A percentile compares a stretch with the other conserved stretches of the same genome.
Conservation (phyloP, 352 stramenopile genomes). For the Sclerospora graminicola region DNA sequence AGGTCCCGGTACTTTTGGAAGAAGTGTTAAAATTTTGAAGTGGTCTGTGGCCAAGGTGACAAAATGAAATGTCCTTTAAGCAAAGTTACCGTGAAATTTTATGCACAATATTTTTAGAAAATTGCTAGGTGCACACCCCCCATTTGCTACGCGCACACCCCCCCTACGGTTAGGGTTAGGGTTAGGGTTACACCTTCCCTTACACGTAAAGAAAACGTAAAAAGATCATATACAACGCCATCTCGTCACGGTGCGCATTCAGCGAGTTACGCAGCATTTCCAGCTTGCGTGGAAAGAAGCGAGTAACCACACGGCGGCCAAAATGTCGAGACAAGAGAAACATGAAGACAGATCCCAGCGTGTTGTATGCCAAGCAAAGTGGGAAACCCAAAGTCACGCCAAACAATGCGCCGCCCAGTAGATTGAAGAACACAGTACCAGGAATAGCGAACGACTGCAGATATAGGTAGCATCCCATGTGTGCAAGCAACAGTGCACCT, state of each 20-base stretch:
- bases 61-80: too few relatives aligned
- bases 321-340: constrained; percentile 55
- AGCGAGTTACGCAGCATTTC: constrained; percentile 39
- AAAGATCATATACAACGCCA: constrained; percentile 79
- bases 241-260: constrained; percentile 57
- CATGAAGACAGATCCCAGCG: constrained; percentile 66
- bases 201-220: too few relatives aligned
- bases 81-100: too few relatives aligned
- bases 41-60: too few relatives aligned
- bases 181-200: too few relatives aligned
- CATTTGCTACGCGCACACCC: too few relatives aligned
- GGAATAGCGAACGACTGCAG: constrained; percentile 75
- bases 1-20: too few relatives aligned
- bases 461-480: constrained; percentile 69
- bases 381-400: constrained; percentile 60
- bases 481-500: constrained; percentile 39
- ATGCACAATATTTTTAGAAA: too few relatives aligned
- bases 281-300: constrained; percentile 43
- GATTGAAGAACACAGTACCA: constrained; percentile 72
- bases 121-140: too few relatives aligned
- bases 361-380: constrained; percentile 75
- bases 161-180: too few relatives aligned
- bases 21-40: too few relatives aligned
- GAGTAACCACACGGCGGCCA: constrained; percentile 38
- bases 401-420: constrained; percentile 64